Evolutionary conservation across 2,329 filamentous ascomycete genomes (phyloP), one percentile per base, ranked within the genome.

Genomic region (Hymenoscyphus salicellus): DNA sequence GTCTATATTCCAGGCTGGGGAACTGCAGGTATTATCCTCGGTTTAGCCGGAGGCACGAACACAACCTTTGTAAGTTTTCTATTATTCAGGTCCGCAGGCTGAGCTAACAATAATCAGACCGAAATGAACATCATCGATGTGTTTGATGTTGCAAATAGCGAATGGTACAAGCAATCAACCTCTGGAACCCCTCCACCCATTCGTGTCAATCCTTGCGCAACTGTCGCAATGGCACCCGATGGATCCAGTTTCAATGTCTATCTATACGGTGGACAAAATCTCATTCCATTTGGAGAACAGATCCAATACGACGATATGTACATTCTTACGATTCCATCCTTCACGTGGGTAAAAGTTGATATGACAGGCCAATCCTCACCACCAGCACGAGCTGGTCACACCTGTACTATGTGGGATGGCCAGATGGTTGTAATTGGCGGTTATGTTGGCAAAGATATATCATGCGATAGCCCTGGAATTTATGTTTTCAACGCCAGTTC

Each of bases 211-310:
- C 87, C 88, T 0, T 92, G 89, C 71, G 86, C 89, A 11, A 87
- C 88, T 0, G 84, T 90, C 20, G 88, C 86, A 52, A 86, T 86
- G 17, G 87, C 88, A 11, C 84, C 89, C 6, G 89, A 91, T 72
- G 89, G 89, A 8, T 89, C 87, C 20, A 90, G 86, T 32, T 91
- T 91, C 73, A 90, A 93, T 72, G 83, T 93, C 55, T 92, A 93
- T 77, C 84, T 93, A 78, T 93, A 89, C 72, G 90, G 89, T 14
- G 90, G 90, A 0, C 90, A 93, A 73, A 90, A 90, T 68, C 79
- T 93, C 0, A 81, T 85, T 30, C 89, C 90, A 0, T 83, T 81
- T 65, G 86, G 77, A 62, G 74, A 78, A 36, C 83, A 85, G 74
- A 79, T 76, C 0, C 83, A 85, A 71, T 91, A 91, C 75, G 83